Base-by-base conservation (phyloP, 305 asterid genomes). In the Euphrasia arctica region DNA sequence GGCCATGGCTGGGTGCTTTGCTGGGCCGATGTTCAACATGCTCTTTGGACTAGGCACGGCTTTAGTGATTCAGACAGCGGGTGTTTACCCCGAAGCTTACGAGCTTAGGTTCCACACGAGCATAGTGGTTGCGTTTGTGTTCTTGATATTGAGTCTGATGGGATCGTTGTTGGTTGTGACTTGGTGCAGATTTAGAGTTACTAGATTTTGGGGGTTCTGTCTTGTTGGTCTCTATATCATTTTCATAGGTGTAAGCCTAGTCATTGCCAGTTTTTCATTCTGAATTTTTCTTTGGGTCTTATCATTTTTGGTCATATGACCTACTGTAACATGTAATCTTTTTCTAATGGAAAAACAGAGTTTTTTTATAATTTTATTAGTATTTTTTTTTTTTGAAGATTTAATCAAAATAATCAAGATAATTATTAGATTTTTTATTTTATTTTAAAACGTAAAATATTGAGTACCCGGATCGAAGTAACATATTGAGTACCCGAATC, bases 1-100 rank as follows among this genome's bases (percentile, higher is more conserved):
- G 99, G 99, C 97, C 31, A 90, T 93, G 99, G 99, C 97, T 0
- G 96, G 99, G 13, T 93, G 99, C 88, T 93, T 93, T 36, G 99
- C 95, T 0, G 84, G 99, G 50, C 99, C 99, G 0, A 93, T 93
- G 99, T 93, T 93, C 76, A 93, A 93, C 80, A 86, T 93, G 99
- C 90, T 90, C 18, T 83, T 93, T 9, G 99, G 99, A 50, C 94
- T 90, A 4, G 99, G 99, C 51, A 82, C 96, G 5, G 97, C 86
- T 58, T 73, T 93, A 64, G 95, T 85, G 60, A 86, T 93, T 69
- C 94, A 90, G 73, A 82, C 92, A 0, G 90, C 84, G 11, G 50
- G 77, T 39, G 88, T 84, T 66, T 90, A 58, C 72, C 99, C 99
- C 0, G 80, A 80, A 64, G 97, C 97, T 39, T 93, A 84, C 49